Conservation (phyloP, 495 filamentous ascomycete species). For the Penicillium goetzii region DNA sequence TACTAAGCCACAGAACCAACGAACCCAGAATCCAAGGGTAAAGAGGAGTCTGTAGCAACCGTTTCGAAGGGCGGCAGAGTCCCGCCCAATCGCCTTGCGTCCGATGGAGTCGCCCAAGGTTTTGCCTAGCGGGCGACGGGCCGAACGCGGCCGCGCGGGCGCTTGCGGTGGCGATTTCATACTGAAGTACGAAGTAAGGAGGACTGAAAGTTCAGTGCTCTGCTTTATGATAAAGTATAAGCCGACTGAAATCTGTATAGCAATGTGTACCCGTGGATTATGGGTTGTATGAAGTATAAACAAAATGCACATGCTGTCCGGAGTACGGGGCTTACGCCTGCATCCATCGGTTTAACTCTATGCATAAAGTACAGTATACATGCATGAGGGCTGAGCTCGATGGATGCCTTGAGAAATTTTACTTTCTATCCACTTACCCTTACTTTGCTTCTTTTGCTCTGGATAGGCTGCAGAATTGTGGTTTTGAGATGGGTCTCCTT, state of each 20-base stretch:
- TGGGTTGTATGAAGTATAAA: not conserved
- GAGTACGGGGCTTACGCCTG: not conserved
- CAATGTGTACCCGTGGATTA: not conserved
- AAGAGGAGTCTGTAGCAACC: not conserved
- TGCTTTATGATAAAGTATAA: too few species aligned
- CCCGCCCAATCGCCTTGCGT: slow-evolving; percentile 19
- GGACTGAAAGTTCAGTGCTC: not conserved
- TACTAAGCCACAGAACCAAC: not conserved
- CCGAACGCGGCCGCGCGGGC: slow-evolving; percentile 35
- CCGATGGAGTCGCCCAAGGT: slow-evolving; percentile 29
- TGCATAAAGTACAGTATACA: not conserved
- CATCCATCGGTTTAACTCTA: not conserved
- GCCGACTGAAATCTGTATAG: too few species aligned
- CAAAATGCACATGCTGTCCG: not conserved
- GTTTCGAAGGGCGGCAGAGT: slow-evolving; percentile 23
- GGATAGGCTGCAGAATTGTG: not conserved
- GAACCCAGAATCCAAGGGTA: not conserved
- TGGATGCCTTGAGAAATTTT: not conserved
- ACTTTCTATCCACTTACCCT: not conserved
- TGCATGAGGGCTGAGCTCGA: not conserved
- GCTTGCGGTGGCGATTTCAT: slow-evolving; percentile 20
- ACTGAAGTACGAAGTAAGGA: not conserved
- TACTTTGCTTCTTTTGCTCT: not conserved
- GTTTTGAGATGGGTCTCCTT: not conserved
- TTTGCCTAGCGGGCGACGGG: slow-evolving; percentile 38